Conservation (phyloP, 768 basidiomycete genomes). For the Coprinellus micaceus region DNA sequence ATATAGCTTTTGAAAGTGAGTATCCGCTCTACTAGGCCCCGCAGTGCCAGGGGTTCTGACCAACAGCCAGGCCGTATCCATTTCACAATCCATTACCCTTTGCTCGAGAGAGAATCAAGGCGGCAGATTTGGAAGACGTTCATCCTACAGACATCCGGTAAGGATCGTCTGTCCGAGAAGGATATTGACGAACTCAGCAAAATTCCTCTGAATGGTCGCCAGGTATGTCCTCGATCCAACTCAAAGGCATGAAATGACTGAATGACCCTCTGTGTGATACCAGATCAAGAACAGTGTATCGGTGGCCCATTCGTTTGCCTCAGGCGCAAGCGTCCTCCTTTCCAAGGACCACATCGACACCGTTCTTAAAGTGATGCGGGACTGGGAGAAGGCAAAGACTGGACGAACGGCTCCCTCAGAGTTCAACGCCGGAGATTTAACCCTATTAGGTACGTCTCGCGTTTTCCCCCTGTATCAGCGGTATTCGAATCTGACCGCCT, state of each 20-base stretch:
- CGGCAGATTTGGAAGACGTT: slow-evolving; percentile 27
- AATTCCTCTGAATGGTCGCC: slow-evolving; percentile 25
- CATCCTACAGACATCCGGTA: slow-evolving; percentile 15
- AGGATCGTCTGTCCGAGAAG: slow-evolving; percentile 11
- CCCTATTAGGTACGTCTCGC: no score
- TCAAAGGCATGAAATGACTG: no score
- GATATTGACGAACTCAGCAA: slow-evolving; percentile 19
- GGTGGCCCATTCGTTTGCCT: slow-evolving; percentile 22
- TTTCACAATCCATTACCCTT: slow-evolving; percentile 29
- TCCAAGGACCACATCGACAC: slow-evolving; percentile 17
- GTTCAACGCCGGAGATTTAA: no score
- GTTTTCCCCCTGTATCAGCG: no score
- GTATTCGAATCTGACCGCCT: no score
- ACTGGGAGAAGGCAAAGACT: slow-evolving; percentile 16
- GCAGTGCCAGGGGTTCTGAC: no score
- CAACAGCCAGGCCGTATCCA: slow-evolving; percentile 35
- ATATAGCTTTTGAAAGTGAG: slow-evolving; percentile 29
- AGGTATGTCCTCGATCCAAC: slow-evolving; percentile 6
- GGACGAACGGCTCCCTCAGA: neutral
- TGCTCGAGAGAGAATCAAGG: slow-evolving; percentile 23
- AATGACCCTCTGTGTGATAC: no score
- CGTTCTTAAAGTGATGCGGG: slow-evolving; percentile 18
- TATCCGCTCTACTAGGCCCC: neutral
- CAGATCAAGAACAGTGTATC: slow-evolving; percentile 28
- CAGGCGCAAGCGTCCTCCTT: slow-evolving; percentile 8